Percentiles rank a stretch among this genome's conserved stretches.
Conservation (phyloP, 2,329 filamentous ascomycete genomes). For the Sordariomycetes sp. region DNA sequence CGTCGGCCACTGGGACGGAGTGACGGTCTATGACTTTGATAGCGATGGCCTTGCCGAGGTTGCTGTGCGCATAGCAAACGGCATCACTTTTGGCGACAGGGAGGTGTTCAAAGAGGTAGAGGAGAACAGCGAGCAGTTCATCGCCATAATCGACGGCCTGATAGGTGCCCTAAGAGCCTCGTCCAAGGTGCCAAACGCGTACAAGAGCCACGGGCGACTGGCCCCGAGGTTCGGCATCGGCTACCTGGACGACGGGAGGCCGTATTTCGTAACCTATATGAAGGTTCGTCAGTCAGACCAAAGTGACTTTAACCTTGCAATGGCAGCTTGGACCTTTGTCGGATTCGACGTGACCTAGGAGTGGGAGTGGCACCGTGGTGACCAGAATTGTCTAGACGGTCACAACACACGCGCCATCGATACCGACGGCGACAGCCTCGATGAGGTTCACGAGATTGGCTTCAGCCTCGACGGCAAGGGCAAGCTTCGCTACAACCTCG, state of each 20-base stretch:
- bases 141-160: slow-evolving; percentile 10
- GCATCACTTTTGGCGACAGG: slow-evolving; percentile 10
- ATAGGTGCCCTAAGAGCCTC: slow-evolving; percentile 8
- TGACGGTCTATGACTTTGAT: slow-evolving; percentile 12
- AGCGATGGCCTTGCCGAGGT: slow-evolving; percentile 11
- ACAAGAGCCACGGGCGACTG: slow-evolving; percentile 9
- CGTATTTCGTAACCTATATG: slow-evolving; percentile 9
- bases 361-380: slow-evolving; percentile 11
- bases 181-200: slow-evolving; percentile 3
- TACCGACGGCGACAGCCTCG: slow-evolving; percentile 9
- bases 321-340: slow-evolving; percentile 10
- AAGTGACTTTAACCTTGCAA: slow-evolving; percentile 1
- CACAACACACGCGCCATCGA: slow-evolving; percentile 12
- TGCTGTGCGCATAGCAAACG: slow-evolving; percentile 11
- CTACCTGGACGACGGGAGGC: slow-evolving; percentile 8
- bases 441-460: slow-evolving; percentile 11
- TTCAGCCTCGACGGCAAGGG: slow-evolving; percentile 12
- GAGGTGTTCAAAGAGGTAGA: slow-evolving; percentile 5
- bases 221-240: slow-evolving; percentile 9
- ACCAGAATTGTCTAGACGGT: slow-evolving; percentile 7
- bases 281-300: slow-evolving; percentile 9
- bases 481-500: slow-evolving; percentile 8
- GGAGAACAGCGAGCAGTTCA: slow-evolving; percentile 9
- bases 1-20: slow-evolving; percentile 11
- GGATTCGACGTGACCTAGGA: slow-evolving; percentile 7